These are phyloP conservation scores for Yamadazyma songkhlaensis DNA, from an alignment of 1,139 yeast genomes.

Conservation along the genomic window DNA sequence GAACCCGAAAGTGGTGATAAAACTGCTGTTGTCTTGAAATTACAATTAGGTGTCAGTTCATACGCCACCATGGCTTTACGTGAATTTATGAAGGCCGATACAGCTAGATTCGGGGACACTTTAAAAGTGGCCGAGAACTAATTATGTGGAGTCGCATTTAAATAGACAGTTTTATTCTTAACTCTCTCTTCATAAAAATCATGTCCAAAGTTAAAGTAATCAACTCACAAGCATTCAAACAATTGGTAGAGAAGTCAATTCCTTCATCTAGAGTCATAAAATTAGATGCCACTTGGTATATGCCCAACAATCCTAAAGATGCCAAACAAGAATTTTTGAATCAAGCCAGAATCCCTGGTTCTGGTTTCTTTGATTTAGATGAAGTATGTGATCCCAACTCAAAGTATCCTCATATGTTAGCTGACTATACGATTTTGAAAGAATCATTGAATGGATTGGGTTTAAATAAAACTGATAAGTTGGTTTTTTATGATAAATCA, in stretches of 20 bases:
- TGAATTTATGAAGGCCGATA: constrained; percentile 83
- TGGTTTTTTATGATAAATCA: constrained; percentile 82
- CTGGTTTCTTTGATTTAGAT: constrained; percentile 83
- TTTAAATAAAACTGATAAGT: constrained; percentile 45
- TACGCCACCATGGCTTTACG: constrained; percentile 98
- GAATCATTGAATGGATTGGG: constrained; percentile 49
- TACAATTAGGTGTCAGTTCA: constrained; percentile 82
- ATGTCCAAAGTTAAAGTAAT: constrained; percentile 11
- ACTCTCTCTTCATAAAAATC: no score
- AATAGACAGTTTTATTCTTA: no score
- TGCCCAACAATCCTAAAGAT: constrained; percentile 69
- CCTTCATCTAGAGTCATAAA: constrained; percentile 49
- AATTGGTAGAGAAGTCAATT: constrained; percentile 9
- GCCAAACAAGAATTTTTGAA: constrained; percentile 57
- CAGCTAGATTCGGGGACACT: constrained; percentile 49
- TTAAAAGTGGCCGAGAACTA: constrained; percentile 11
- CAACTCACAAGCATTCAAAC: constrained; percentile 8
- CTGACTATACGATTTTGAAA: constrained; percentile 55
- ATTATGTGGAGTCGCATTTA: no score
- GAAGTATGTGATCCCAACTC: constrained; percentile 55
- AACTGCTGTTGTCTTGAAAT: constrained; percentile 68
- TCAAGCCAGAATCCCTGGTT: constrained; percentile 57
- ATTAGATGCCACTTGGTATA: constrained; percentile 88
- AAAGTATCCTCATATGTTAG: constrained; percentile 88
- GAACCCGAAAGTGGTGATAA: constrained; percentile 32